These are phyloP conservation scores for Oryza officinalis DNA, from an alignment of 176 grass and related monocot genomes.

Conservation along the genomic window DNA sequence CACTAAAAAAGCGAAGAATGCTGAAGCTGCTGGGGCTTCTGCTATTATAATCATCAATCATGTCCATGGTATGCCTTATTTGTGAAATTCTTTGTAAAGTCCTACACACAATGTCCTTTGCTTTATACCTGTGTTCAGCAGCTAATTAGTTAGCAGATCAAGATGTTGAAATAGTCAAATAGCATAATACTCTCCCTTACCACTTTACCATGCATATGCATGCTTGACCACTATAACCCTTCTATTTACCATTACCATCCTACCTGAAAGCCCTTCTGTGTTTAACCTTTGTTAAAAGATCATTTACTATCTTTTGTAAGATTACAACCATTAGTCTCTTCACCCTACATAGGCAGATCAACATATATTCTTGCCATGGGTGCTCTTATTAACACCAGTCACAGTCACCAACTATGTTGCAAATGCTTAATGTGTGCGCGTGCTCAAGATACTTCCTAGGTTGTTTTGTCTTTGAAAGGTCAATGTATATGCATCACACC, in stretches of 20 bases:
- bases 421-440: background rate
- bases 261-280: background rate
- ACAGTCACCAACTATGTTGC: background rate
- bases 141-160: conserved; percentile 21
- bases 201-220: background rate
- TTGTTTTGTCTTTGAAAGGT: background rate
- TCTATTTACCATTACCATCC: background rate
- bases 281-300: conserved; percentile 2
- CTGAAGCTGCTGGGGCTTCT: conserved; percentile 87
- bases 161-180: background rate
- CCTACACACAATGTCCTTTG: background rate
- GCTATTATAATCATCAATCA: conserved; percentile 93
- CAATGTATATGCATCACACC: background rate
- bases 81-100: conserved; percentile 8
- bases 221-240: background rate
- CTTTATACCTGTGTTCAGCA: background rate
- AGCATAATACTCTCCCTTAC: conserved; percentile 1
- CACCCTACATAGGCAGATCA: background rate
- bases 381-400: background rate
- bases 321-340: background rate
- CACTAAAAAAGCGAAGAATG: conserved; percentile 76
- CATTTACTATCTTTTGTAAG: background rate
- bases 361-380: background rate
- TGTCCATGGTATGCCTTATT: conserved; percentile 53
- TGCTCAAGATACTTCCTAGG: background rate